Percentiles rank a stretch among this genome's conserved stretches.
Conservation (phyloP, 306 rosid species). For the Astragalus membranaceus region DNA sequence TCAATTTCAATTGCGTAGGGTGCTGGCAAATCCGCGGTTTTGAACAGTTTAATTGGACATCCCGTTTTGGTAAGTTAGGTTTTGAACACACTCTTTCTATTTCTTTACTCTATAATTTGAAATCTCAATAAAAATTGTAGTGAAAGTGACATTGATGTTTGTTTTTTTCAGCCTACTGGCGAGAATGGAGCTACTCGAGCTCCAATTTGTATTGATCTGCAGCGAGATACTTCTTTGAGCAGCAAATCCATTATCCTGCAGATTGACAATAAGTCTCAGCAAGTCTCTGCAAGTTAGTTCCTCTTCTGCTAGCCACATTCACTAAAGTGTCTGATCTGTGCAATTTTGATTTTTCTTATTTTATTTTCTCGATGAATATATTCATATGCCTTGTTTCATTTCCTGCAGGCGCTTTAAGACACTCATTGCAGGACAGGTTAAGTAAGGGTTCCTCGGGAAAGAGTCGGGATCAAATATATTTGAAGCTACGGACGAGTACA, state of each 20-base stretch:
- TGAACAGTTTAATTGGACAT: constrained; percentile 95
- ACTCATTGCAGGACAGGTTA: constrained; percentile 88
- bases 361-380: background rate
- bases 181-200: constrained; percentile 98
- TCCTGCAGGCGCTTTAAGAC: constrained; percentile 81
- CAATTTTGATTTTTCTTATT: background rate
- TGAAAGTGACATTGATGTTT: constrained; percentile 9
- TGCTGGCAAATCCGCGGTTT: constrained; percentile 90
- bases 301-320: background rate
- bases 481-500: constrained; percentile 90
- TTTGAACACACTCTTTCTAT: background rate
- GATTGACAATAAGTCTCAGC: constrained; percentile 91
- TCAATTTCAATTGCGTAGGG: constrained; percentile 39
- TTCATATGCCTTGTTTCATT: constrained; percentile 12
- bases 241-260: constrained; percentile 87
- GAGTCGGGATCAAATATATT: constrained; percentile 74
- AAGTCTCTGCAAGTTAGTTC: constrained; percentile 92
- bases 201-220: constrained; percentile 87
- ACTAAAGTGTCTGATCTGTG: constrained; percentile 18
- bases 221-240: constrained; percentile 80
- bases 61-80: constrained; percentile 77
- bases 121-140: background rate
- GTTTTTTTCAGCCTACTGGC: constrained; percentile 76
- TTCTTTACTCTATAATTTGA: background rate
- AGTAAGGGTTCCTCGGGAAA: constrained; percentile 69